Conservation (phyloP, 257 asterid genomes). For the Parsonsia alboflavescens region DNA sequence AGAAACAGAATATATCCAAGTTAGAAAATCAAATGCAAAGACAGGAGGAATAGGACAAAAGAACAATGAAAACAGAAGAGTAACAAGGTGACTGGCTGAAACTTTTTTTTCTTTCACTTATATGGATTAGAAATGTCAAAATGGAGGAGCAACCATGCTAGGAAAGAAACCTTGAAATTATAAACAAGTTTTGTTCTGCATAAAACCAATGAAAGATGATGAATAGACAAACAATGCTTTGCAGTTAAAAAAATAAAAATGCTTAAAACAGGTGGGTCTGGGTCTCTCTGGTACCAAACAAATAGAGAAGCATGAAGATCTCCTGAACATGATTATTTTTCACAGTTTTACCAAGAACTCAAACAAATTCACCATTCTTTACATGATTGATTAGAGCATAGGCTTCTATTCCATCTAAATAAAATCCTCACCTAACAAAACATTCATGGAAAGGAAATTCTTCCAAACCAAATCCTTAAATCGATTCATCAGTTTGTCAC, state of each 20-base stretch:
- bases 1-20: slow-evolving; percentile 5
- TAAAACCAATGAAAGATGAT: neutral
- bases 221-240: neutral
- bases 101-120: neutral
- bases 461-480: neutral
- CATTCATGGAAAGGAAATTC: neutral
- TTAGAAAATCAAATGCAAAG: slow-evolving; percentile 3
- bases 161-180: neutral
- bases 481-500: neutral
- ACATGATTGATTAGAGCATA: neutral
- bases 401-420: neutral
- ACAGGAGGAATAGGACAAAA: neutral
- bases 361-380: too few species aligned
- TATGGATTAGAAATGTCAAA: neutral
- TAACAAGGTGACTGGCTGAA: neutral
- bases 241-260: neutral
- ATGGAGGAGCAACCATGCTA: neutral
- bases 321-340: neutral
- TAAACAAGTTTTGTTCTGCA: neutral
- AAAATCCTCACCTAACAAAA: neutral
- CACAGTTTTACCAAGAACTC: neutral
- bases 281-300: neutral
- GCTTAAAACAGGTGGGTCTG: neutral
- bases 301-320: neutral
- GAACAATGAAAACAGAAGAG: neutral